Evolutionary conservation across 768 basidiomycete species (phyloP).

Genomic region (Tylopilus sp.): DNA sequence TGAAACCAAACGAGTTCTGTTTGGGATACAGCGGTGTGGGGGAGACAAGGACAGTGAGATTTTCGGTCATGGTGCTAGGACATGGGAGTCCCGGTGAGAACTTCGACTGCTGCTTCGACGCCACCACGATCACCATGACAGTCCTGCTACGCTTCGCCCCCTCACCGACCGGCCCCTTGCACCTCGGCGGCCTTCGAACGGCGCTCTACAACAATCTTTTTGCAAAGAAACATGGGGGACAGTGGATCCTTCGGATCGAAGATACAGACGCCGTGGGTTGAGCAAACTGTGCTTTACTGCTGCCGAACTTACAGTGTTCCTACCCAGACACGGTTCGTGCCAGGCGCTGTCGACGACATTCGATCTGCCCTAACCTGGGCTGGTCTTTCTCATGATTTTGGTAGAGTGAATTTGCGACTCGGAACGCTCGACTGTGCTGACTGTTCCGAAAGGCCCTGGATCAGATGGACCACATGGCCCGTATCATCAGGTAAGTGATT

Average conservation of each 20-base stretch:
- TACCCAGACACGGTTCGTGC: conserved; percentile 70
- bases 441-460: conserved; percentile 60
- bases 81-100: not conserved
- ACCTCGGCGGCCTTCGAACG: conserved; percentile 92
- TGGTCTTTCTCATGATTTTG: conserved; percentile 87
- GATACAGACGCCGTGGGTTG: conserved; percentile 90
- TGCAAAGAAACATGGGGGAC: conserved; percentile 76
- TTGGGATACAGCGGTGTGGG: conserved; percentile 27
- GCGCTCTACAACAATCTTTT: conserved; percentile 91
- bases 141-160: conserved; percentile 89
- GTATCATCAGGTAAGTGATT: conserved; percentile 70
- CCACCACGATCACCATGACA: conserved; percentile 34
- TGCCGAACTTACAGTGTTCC: not conserved
- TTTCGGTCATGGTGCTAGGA: conserved; percentile 24
- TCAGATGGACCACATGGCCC: conserved; percentile 72
- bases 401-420: conserved; percentile 38
- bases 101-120: not conserved
- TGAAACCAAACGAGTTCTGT: conserved; percentile 26
- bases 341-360: conserved; percentile 82
- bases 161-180: conserved; percentile 91
- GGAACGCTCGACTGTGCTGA: conserved; percentile 1
- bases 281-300: not conserved
- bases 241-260: conserved; percentile 90
- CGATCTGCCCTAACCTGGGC: conserved; percentile 82
- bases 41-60: conserved; percentile 32